Percentiles rank a stretch among this genome's conserved stretches.
These are phyloP conservation scores for Metroxylon sagu DNA, from an alignment of 176 grass and related monocot species.

Conservation along the genomic window DNA sequence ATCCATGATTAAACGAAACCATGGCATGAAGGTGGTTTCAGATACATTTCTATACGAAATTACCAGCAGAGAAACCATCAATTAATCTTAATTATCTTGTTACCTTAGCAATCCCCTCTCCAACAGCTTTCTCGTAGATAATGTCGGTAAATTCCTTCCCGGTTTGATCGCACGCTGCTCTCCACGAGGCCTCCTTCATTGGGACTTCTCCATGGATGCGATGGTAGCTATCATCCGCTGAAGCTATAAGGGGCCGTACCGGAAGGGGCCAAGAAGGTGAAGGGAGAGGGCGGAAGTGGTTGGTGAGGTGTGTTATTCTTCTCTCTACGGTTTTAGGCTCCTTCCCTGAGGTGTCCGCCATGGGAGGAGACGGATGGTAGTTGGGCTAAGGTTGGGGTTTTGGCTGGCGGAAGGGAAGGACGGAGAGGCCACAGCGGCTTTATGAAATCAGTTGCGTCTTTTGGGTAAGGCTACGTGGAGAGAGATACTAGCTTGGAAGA, in stretches of 20 bases:
- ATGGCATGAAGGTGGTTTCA: too few relatives aligned
- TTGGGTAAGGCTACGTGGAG: too few relatives aligned
- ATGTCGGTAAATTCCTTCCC: constrained; percentile 71
- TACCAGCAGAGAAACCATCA: too few relatives aligned
- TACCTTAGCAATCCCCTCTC: constrained; percentile 88
- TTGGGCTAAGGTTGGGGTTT: too few relatives aligned
- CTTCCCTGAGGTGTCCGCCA: constrained; percentile 14
- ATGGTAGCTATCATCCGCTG: constrained; percentile 48
- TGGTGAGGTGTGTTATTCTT: constrained; percentile 53
- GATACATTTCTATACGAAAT: too few relatives aligned
- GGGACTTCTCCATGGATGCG: constrained; percentile 59
- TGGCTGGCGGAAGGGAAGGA: too few relatives aligned
- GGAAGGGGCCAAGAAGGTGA: constrained; percentile 12
- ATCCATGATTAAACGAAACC: too few relatives aligned
- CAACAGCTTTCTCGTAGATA: constrained; percentile 76
- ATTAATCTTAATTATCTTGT: not conserved
- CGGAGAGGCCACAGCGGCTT: too few relatives aligned
- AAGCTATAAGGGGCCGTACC: constrained; percentile 13
- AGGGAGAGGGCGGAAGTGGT: constrained; percentile 37
- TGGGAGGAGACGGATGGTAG: not conserved
- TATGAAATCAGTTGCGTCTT: too few relatives aligned
- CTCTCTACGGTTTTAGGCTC: constrained; percentile 23
- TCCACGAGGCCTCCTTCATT: constrained; percentile 53
- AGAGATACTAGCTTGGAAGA: too few relatives aligned
- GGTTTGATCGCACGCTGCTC: constrained; percentile 38